These are phyloP conservation scores for Rhodotorula diobovata DNA, from an alignment of 768 basidiomycete species.

Conservation along the genomic window DNA sequence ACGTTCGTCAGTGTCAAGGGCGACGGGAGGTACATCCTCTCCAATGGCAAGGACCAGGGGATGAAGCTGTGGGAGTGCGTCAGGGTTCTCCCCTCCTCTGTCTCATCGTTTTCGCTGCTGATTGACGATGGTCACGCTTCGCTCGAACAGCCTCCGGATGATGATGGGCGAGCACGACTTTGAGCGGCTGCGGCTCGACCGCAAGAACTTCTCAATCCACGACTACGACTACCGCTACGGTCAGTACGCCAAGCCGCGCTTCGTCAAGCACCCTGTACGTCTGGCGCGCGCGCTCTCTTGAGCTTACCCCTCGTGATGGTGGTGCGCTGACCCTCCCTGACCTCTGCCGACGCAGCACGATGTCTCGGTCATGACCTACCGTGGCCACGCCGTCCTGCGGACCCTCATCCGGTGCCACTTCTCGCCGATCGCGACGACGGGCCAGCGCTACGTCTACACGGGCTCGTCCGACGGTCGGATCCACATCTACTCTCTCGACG, in stretches of 20 bases:
- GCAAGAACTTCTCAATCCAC: slow-evolving; percentile 20
- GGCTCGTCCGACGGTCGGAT: slow-evolving; percentile 80
- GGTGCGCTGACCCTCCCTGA: not conserved
- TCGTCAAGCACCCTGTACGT: slow-evolving; percentile 26
- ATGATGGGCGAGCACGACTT: slow-evolving; percentile 30
- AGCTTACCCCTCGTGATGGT: too few species aligned
- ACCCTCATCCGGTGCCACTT: slow-evolving; percentile 96
- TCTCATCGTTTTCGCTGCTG: not conserved
- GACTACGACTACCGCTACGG: slow-evolving; percentile 8
- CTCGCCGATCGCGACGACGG: slow-evolving; percentile 86
- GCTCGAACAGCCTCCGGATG: slow-evolving; percentile 17
- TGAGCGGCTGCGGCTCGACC: slow-evolving; percentile 20
- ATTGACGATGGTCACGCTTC: not conserved
- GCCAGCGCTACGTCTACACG: slow-evolving; percentile 84
- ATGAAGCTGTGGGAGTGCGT: slow-evolving; percentile 37
- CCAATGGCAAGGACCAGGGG: slow-evolving; percentile 87
- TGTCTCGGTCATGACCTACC: slow-evolving; percentile 60
- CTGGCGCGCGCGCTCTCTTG: too few species aligned
- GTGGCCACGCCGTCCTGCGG: slow-evolving; percentile 80
- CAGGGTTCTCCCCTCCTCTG: too few species aligned
- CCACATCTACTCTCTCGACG: slow-evolving; percentile 94
- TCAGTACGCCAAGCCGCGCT: slow-evolving; percentile 18
- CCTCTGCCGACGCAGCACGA: slow-evolving; percentile 9
- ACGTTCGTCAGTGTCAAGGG: slow-evolving; percentile 71
- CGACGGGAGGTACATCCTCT: slow-evolving; percentile 88